A percentile compares a stretch with the other conserved stretches of the same genome.
Evolutionary conservation across 108 stramenopile species (phyloP).

Genomic region (Craspedostauros australis): DNA sequence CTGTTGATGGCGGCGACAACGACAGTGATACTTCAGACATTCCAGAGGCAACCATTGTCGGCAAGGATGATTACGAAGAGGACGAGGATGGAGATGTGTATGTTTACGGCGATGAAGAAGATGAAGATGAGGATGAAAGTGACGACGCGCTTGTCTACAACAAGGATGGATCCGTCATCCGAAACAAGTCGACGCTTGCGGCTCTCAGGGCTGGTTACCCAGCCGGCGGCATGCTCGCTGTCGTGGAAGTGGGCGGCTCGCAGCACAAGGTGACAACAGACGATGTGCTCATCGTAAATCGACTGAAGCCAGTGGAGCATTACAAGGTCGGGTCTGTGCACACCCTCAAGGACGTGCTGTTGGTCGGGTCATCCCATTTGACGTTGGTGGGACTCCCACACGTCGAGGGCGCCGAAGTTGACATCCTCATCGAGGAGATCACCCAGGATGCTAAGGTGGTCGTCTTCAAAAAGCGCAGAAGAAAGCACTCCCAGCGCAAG

Average conservation of each 20-base stretch:
- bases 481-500: constrained; percentile 82
- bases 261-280: constrained; percentile 82
- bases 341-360: constrained; percentile 64
- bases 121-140: constrained; percentile 25
- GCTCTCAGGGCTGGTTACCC: constrained; percentile 68
- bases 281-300: constrained; percentile 77
- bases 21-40: too few species aligned
- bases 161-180: constrained; percentile 45
- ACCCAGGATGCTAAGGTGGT: constrained; percentile 79
- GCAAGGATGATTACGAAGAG: constrained; percentile 19
- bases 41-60: constrained; percentile 25
- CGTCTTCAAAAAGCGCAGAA: constrained; percentile 87
- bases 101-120: constrained; percentile 41
- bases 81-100: constrained; percentile 26
- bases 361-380: constrained; percentile 52
- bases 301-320: constrained; percentile 51
- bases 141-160: constrained; percentile 26
- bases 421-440: constrained; percentile 87
- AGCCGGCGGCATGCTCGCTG: constrained; percentile 68
- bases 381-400: constrained; percentile 81
- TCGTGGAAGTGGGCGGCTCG: constrained; percentile 64
- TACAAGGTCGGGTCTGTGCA: constrained; percentile 69
- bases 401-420: constrained; percentile 67
- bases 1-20: constrained; percentile 20
- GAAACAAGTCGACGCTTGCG: constrained; percentile 48